A percentile compares a stretch with the other conserved stretches of the same genome.
phyloP scores from a whole-genome alignment of 2,329 filamentous ascomycete species.

The Alternaria ventricosa region DNA sequence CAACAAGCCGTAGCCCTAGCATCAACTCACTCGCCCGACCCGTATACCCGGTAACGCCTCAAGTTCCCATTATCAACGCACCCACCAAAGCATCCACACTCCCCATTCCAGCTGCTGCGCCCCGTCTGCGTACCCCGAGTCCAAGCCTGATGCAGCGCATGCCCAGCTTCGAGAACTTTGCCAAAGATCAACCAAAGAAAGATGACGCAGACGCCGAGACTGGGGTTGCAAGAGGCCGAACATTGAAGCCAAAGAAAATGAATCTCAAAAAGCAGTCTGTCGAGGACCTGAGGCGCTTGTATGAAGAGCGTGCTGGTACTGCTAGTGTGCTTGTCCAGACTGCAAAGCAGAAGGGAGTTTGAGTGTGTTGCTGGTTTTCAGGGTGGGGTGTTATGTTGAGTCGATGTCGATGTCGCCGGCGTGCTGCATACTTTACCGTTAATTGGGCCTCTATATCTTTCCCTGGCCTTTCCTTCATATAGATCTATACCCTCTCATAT shows the following conservation, averaged over 20 bases:
- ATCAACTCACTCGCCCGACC: conserved; percentile 49
- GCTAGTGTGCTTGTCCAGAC: conserved; percentile 39
- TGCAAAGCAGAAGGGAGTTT: conserved; percentile 9
- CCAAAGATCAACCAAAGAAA: conserved; percentile 18
- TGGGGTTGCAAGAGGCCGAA: conserved; percentile 16
- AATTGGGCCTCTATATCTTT: background rate
- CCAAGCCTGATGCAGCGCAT: conserved; percentile 55
- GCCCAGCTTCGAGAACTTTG: conserved; percentile 50
- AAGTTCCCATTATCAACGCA: conserved; percentile 29
- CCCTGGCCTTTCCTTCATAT: background rate
- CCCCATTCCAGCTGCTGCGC: conserved; percentile 29
- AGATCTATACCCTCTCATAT: background rate
- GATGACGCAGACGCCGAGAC: conserved; percentile 9
- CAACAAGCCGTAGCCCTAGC: conserved; percentile 35
- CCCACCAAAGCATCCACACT: conserved; percentile 41
- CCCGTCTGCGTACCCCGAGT: conserved; percentile 46
- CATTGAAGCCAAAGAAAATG: conserved; percentile 44
- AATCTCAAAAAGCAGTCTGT: conserved; percentile 55
- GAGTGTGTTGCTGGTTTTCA: background rate
- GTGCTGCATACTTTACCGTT: background rate
- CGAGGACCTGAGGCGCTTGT: conserved; percentile 56
- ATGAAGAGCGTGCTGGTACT: conserved; percentile 56
- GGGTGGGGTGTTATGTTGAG: background rate
- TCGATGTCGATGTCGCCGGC: background rate
- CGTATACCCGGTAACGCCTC: conserved; percentile 34